phyloP scores from a whole-genome alignment of 2,329 filamentous ascomycete genomes.

The Xylaria polymorpha region DNA sequence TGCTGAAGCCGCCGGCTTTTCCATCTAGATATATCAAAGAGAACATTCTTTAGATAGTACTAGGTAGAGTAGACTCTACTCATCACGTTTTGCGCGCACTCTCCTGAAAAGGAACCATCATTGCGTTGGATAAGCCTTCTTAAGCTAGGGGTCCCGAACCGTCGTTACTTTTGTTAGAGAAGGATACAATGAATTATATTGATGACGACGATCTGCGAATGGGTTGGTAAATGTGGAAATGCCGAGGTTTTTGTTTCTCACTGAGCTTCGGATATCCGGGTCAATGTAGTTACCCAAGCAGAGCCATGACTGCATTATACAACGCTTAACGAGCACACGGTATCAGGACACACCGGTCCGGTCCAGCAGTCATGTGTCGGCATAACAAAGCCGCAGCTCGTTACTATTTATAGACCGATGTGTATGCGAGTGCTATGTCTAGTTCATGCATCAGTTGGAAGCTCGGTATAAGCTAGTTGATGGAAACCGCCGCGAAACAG shows the following conservation, averaged over 20 bases:
- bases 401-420: background rate
- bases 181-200: background rate
- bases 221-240: background rate
- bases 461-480: background rate
- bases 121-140: background rate
- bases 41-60: background rate
- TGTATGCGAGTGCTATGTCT: background rate
- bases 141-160: background rate
- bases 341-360: background rate
- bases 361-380: background rate
- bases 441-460: background rate
- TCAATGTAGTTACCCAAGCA: background rate
- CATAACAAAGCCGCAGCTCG: background rate
- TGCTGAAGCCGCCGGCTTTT: background rate
- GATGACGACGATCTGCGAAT: background rate
- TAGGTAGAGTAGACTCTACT: background rate
- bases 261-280: too few relatives aligned
- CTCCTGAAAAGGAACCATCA: background rate
- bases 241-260: background rate
- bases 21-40: background rate
- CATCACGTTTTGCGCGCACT: background rate
- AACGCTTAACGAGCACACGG: too few relatives aligned
- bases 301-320: background rate
- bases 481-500: too few relatives aligned
- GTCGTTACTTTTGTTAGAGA: background rate